Evolutionary conservation across 371 early-diverging fungal species (phyloP).

Genomic region (Zancudomyces culisetae): DNA sequence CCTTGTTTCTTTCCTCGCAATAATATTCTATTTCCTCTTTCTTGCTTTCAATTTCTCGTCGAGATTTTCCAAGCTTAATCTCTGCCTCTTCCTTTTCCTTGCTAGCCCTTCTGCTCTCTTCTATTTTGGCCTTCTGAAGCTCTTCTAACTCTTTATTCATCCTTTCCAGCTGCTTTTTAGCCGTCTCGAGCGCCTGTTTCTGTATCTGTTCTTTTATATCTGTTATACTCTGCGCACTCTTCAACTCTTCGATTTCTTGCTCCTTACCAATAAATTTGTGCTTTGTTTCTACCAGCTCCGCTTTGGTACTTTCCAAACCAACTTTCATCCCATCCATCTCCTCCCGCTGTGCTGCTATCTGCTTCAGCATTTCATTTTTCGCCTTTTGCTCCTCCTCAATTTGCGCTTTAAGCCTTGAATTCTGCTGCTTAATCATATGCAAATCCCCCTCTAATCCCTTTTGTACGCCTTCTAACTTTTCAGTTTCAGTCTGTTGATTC

Average conservation of each 20-base stretch:
- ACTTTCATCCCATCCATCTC: conserved; percentile 10
- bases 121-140: conserved; percentile 16
- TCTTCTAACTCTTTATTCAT: conserved; percentile 30
- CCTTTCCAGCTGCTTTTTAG: conserved; percentile 27
- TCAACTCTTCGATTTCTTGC: conserved; percentile 20
- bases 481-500: neutral
- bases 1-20: conserved; percentile 21
- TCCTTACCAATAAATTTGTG: conserved; percentile 14
- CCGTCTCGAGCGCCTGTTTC: conserved; percentile 20
- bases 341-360: conserved; percentile 15
- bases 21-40: conserved; percentile 12
- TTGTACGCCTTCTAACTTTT: neutral
- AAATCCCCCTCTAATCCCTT: conserved; percentile 13
- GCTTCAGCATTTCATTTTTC: conserved; percentile 13
- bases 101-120: neutral
- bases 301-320: conserved; percentile 7
- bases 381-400: conserved; percentile 10
- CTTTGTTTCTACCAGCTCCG: conserved; percentile 11
- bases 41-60: conserved; percentile 21
- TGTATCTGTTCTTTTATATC: conserved; percentile 24
- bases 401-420: conserved; percentile 12
- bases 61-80: conserved; percentile 12
- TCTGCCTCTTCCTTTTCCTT: conserved; percentile 21
- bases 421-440: conserved; percentile 12
- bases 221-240: conserved; percentile 11